These are phyloP conservation scores for Epichloe bromicola DNA, from an alignment of 2,329 filamentous ascomycete genomes.

Conservation along the genomic window DNA sequence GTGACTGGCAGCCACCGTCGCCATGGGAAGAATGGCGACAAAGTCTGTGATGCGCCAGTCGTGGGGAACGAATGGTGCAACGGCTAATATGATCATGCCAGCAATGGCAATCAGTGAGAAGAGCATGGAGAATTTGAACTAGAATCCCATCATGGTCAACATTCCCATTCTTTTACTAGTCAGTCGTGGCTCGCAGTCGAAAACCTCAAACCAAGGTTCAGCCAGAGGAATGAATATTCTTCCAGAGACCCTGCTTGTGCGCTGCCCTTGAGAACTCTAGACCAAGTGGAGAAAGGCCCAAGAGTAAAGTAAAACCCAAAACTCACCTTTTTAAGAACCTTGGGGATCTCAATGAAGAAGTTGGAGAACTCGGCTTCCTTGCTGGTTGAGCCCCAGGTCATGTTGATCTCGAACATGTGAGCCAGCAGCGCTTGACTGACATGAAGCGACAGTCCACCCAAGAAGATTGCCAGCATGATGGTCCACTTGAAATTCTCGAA, in stretches of 20 bases:
- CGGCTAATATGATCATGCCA: conserved; percentile 52
- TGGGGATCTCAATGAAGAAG: conserved; percentile 75
- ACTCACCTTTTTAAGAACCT: conserved; percentile 65
- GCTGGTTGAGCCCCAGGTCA: conserved; percentile 73
- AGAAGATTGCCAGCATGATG: conserved; percentile 62
- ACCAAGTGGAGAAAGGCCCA: too few species aligned
- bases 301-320: conserved; percentile 15
- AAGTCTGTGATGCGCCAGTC: conserved; percentile 57
- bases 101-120: conserved; percentile 45
- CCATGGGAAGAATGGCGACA: conserved; percentile 65
- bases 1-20: conserved; percentile 55
- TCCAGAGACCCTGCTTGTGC: too few species aligned
- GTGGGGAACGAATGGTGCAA: conserved; percentile 49
- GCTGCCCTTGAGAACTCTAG: too few species aligned
- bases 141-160: conserved; percentile 10
- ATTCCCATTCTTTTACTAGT: not conserved
- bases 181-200: not conserved
- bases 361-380: conserved; percentile 74
- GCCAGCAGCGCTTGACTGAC: conserved; percentile 66
- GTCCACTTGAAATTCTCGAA: conserved; percentile 64
- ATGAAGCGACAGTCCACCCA: conserved; percentile 70
- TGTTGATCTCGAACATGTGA: conserved; percentile 78
- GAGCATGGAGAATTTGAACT: conserved; percentile 62
- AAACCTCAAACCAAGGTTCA: conserved; percentile 3
- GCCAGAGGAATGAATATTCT: conserved; percentile 8